These are phyloP conservation scores for Colletotrichum scovillei DNA, from an alignment of 2,329 filamentous ascomycete genomes.

Conservation along the genomic window DNA sequence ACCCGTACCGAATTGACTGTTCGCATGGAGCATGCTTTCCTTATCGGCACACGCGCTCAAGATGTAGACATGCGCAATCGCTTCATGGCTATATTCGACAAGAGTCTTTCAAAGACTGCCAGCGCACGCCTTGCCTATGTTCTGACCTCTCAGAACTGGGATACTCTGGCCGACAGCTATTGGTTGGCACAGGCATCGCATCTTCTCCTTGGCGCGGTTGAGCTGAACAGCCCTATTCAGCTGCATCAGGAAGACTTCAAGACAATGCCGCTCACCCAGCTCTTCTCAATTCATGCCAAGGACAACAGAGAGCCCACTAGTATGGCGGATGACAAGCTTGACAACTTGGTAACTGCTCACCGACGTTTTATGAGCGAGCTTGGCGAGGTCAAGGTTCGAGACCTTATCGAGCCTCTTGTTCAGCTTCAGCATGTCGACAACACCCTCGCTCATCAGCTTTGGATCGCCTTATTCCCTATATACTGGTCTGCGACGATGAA, in stretches of 20 bases:
- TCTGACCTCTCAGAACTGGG: conserved; percentile 94
- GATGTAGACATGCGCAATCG: conserved; percentile 97
- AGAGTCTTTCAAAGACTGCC: conserved; percentile 91
- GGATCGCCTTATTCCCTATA: conserved; percentile 90
- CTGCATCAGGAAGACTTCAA: conserved; percentile 88
- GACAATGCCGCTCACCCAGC: conserved; percentile 76
- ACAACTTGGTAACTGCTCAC: conserved; percentile 81
- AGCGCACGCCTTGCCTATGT: conserved; percentile 91
- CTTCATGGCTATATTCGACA: conserved; percentile 96
- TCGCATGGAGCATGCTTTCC: conserved; percentile 96
- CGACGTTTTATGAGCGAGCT: conserved; percentile 86
- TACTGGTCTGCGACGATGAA: conserved; percentile 90
- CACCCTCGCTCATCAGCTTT: conserved; percentile 86
- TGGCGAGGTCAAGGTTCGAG: conserved; percentile 86
- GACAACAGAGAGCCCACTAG: conserved; percentile 73
- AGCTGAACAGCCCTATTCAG: conserved; percentile 82
- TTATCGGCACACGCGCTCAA: conserved; percentile 91
- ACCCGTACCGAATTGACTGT: conserved; percentile 95
- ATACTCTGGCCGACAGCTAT: conserved; percentile 92
- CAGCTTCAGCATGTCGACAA: conserved; percentile 93
- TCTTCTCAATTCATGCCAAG: conserved; percentile 79
- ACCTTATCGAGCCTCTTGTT: conserved; percentile 88
- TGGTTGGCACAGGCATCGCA: conserved; percentile 98
- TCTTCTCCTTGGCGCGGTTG: conserved; percentile 88
- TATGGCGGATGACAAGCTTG: conserved; percentile 86